A percentile compares a stretch with the other conserved stretches of the same genome.
phyloP scores from a whole-genome alignment of 2,329 filamentous ascomycete species.

The Neonectria sp. region DNA sequence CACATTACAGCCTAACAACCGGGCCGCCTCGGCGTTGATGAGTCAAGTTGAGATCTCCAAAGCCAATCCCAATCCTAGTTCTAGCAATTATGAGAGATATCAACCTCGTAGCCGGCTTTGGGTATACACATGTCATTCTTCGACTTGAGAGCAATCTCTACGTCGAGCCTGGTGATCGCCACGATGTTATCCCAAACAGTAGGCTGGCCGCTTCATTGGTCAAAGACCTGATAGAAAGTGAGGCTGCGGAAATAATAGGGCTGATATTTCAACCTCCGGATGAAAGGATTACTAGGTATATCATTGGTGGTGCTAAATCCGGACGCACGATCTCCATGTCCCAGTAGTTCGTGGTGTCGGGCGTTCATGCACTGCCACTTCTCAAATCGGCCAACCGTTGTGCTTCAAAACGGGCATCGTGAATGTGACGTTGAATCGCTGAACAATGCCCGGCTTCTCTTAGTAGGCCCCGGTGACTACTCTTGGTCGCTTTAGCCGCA shows the following conservation, averaged over 20 bases:
- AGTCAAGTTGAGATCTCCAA: background rate
- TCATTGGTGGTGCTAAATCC: background rate
- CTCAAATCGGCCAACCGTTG: background rate
- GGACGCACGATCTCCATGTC: background rate
- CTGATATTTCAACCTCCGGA: background rate
- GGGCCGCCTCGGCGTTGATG: background rate
- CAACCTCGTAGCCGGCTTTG: background rate
- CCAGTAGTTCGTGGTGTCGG: background rate
- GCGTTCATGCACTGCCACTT: background rate
- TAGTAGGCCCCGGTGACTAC: background rate
- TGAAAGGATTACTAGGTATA: too few species aligned
- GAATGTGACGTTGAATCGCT: background rate
- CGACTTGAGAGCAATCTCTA: background rate
- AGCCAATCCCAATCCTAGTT: background rate
- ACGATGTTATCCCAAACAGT: background rate
- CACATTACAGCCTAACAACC: background rate
- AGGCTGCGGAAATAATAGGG: background rate
- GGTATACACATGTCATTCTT: background rate
- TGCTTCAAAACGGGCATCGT: background rate
- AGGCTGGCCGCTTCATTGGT: background rate
- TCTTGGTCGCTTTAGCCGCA: background rate
- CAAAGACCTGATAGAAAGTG: background rate
- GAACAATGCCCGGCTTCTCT: background rate
- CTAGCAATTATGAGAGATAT: background rate
- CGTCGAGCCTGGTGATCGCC: background rate